phyloP scores from a whole-genome alignment of 2,329 filamentous ascomycete genomes.

The Annulohypoxylon truncatum region DNA sequence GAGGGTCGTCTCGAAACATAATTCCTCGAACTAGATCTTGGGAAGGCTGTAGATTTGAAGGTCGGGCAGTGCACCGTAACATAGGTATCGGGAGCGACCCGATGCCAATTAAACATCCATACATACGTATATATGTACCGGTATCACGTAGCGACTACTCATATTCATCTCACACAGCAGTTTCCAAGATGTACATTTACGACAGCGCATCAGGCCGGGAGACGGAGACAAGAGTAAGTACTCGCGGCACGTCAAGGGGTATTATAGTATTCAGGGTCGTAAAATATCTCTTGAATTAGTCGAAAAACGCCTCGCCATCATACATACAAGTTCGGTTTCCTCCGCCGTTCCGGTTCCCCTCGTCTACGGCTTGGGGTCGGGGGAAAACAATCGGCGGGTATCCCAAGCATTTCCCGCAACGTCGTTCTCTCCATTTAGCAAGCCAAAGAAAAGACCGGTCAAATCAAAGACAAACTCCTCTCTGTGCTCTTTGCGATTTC shows the following conservation, averaged over 20 bases:
- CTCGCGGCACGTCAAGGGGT: slow-evolving; percentile 11
- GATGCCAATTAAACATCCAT: background rate
- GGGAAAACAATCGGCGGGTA: slow-evolving; percentile 25
- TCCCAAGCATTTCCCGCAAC: slow-evolving; percentile 43
- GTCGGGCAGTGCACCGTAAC: background rate
- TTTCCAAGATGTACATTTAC: background rate
- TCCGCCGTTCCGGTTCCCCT: slow-evolving; percentile 39
- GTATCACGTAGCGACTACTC: background rate
- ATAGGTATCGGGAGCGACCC: background rate
- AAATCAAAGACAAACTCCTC: slow-evolving; percentile 50
- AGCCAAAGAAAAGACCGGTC: slow-evolving; percentile 52
- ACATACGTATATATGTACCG: background rate
- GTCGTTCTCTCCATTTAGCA: slow-evolving; percentile 45
- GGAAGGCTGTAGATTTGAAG: background rate
- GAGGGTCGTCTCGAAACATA: background rate
- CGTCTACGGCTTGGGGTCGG: slow-evolving; percentile 28
- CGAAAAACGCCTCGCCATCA: slow-evolving; percentile 59
- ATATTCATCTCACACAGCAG: background rate
- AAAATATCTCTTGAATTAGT: slow-evolving; percentile 58
- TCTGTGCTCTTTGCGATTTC: slow-evolving; percentile 49
- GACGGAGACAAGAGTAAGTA: background rate
- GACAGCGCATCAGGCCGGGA: background rate
- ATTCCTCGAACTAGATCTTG: background rate
- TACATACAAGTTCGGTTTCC: slow-evolving; percentile 55
- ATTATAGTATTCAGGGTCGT: slow-evolving; percentile 40